These are phyloP conservation scores for Ogataea parapolymorpha DNA, from an alignment of 805 yeast species.

Conservation along the genomic window DNA sequence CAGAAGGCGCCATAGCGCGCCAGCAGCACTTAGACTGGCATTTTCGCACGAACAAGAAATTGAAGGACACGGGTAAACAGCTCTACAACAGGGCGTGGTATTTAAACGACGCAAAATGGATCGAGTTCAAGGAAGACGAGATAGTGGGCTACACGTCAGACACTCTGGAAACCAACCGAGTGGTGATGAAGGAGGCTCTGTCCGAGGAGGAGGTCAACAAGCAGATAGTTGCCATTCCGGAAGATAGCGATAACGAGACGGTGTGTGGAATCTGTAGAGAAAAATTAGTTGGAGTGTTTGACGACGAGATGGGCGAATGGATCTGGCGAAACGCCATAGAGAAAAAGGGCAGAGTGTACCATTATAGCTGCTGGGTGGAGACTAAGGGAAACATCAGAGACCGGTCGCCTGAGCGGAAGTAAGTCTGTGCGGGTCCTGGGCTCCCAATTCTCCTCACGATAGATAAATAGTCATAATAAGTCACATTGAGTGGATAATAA, in stretches of 20 bases:
- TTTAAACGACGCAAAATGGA: conserved; percentile 69
- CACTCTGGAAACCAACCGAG: conserved; percentile 19
- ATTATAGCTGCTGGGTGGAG: conserved; percentile 68
- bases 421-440: neutral
- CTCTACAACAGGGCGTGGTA: conserved; percentile 84
- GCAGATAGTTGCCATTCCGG: conserved; percentile 63
- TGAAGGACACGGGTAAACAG: conserved; percentile 44
- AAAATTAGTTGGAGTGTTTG: conserved; percentile 57
- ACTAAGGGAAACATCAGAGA: conserved; percentile 36
- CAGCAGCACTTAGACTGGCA: conserved; percentile 92
- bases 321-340: conserved; percentile 68
- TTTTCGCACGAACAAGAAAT: conserved; percentile 81
- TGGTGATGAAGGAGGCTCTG: conserved; percentile 17
- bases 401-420: conserved; percentile 29
- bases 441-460: neutral
- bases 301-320: conserved; percentile 78
- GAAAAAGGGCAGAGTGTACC: conserved; percentile 46
- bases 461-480: neutral
- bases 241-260: conserved; percentile 54
- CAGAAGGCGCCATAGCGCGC: conserved; percentile 49
- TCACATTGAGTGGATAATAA: no score
- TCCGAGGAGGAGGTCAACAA: conserved; percentile 35
- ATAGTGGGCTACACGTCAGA: conserved; percentile 37
- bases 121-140: conserved; percentile 66
- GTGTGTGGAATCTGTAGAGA: conserved; percentile 75